These are phyloP conservation scores for Alternaria arborescens DNA, from an alignment of 2,329 filamentous ascomycete species.

Conservation along the genomic window DNA sequence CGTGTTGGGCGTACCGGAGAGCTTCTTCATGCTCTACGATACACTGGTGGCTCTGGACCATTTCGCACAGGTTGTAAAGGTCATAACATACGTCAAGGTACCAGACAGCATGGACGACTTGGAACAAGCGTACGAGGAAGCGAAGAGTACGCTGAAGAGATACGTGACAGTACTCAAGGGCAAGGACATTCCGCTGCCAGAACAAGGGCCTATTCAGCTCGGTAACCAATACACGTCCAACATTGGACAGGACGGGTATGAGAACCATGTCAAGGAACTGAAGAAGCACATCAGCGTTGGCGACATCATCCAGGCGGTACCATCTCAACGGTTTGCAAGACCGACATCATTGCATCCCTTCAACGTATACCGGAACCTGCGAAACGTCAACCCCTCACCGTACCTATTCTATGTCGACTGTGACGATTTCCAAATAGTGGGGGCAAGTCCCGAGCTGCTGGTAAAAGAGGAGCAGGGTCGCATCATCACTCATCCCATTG, in stretches of 20 bases:
- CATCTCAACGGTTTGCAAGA: slow-evolving; percentile 89
- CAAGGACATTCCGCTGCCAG: slow-evolving; percentile 78
- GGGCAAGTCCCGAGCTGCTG: slow-evolving; percentile 91
- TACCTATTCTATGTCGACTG: slow-evolving; percentile 98
- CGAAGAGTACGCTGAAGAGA: slow-evolving; percentile 68
- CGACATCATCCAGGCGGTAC: slow-evolving; percentile 97
- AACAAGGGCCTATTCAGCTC: slow-evolving; percentile 75
- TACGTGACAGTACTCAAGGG: slow-evolving; percentile 76
- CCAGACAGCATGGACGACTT: slow-evolving; percentile 64
- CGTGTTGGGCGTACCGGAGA: slow-evolving; percentile 87
- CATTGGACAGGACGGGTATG: slow-evolving; percentile 87
- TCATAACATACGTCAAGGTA: slow-evolving; percentile 88
- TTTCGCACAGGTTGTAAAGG: slow-evolving; percentile 90
- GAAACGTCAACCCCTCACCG: slow-evolving; percentile 96
- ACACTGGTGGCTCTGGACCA: slow-evolving; percentile 94
- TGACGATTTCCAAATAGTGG: slow-evolving; percentile 90
- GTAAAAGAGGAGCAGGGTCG: slow-evolving; percentile 88
- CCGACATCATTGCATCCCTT: slow-evolving; percentile 94
- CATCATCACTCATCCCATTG: slow-evolving; percentile 96
- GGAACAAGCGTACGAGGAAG: slow-evolving; percentile 73
- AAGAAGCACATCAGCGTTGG: slow-evolving; percentile 91
- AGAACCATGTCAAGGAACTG: slow-evolving; percentile 82
- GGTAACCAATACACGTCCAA: slow-evolving; percentile 89
- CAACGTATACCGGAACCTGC: slow-evolving; percentile 95
- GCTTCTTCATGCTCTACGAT: slow-evolving; percentile 95